Evolutionary conservation across 116 monocot genomes (phyloP).

Genomic region (Dioscorea cayenensis): DNA sequence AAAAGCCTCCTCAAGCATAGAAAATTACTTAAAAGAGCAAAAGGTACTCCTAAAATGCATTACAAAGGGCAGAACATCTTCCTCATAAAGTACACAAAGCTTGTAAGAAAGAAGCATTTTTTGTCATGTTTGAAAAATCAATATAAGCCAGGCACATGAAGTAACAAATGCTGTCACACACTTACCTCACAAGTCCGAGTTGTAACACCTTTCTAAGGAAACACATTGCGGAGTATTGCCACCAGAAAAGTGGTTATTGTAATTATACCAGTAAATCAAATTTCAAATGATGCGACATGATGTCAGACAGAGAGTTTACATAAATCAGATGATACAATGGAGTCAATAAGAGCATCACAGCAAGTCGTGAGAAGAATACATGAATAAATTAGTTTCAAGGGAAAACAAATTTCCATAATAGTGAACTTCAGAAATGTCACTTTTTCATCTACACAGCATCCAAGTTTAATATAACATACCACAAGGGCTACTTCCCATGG

Average conservation of each 20-base stretch:
- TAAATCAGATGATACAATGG: conserved; percentile 6
- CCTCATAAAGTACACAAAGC: no score
- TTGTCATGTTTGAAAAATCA: no score
- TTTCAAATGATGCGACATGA: neutral
- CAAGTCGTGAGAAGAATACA: conserved; percentile 3
- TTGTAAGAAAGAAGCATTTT: no score
- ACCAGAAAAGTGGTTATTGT: neutral
- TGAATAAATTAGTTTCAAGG: conserved; percentile 10
- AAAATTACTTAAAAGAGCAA: no score
- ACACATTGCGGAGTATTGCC: neutral
- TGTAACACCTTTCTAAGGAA: neutral
- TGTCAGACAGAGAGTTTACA: conserved; percentile 2
- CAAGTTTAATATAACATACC: conserved; percentile 1
- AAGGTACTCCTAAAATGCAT: no score
- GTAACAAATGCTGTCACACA: no score
- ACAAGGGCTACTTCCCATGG: conserved; percentile 1
- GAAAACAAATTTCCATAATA: neutral
- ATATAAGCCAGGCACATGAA: no score
- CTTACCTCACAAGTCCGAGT: no score
- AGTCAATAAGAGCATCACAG: neutral
- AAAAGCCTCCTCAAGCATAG: no score
- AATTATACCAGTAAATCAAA: neutral
- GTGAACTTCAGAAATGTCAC: neutral
- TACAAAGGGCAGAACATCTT: no score
- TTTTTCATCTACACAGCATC: conserved; percentile 1